Conservation (phyloP, 371 early-diverging fungal genomes). For the Saksenaea oblongispora region DNA sequence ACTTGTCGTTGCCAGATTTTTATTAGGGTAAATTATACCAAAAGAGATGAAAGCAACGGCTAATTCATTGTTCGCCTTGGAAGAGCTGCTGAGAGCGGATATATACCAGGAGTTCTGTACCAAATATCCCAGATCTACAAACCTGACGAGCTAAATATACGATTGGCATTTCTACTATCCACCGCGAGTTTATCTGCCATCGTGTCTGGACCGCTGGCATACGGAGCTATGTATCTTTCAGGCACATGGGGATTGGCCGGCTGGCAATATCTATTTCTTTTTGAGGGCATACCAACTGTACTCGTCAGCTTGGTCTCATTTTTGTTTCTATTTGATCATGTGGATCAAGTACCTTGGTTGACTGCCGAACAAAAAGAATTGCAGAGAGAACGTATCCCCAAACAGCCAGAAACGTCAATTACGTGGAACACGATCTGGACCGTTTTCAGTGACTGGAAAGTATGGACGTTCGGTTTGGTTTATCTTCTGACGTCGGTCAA, state of each 20-base stretch:
- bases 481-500: constrained; percentile 21
- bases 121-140: constrained; percentile 31
- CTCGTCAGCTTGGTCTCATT: constrained; percentile 33
- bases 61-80: background rate
- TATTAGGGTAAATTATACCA: constrained; percentile 27
- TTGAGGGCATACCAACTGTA: constrained; percentile 42
- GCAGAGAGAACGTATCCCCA: constrained; percentile 15
- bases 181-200: constrained; percentile 23
- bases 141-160: constrained; percentile 18
- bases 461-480: constrained; percentile 17
- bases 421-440: constrained; percentile 11
- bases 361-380: constrained; percentile 17
- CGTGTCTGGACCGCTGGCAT: constrained; percentile 25
- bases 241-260: constrained; percentile 36
- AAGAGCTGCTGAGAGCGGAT: constrained; percentile 29
- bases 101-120: constrained; percentile 28
- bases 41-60: background rate
- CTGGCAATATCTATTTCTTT: constrained; percentile 48
- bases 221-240: constrained; percentile 33
- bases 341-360: constrained; percentile 24
- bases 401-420: constrained; percentile 9
- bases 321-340: constrained; percentile 30
- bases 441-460: constrained; percentile 25
- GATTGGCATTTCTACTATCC: constrained; percentile 16
- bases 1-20: constrained; percentile 18